Conservation (phyloP, 306 rosid genomes). For the Elaeagnus macrophylla region DNA sequence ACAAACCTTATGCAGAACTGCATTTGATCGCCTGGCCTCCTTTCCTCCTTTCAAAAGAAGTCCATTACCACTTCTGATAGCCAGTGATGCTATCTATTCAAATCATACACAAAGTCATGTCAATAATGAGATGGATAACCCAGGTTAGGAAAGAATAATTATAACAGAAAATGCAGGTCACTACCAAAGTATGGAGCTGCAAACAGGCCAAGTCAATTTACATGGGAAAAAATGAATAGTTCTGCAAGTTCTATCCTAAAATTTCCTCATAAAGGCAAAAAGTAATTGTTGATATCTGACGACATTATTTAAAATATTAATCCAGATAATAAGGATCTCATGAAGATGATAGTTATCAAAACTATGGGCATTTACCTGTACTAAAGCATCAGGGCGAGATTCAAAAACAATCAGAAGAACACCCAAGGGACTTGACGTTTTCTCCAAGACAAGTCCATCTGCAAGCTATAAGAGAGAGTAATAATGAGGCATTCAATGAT, state of each 20-base stretch:
- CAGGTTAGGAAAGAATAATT: neutral
- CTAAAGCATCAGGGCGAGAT: constrained; percentile 96
- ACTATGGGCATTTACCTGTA: constrained; percentile 50
- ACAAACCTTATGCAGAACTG: constrained; percentile 75
- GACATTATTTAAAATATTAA: neutral
- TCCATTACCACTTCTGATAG: constrained; percentile 92
- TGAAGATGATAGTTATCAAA: neutral
- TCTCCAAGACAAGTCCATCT: constrained; percentile 86
- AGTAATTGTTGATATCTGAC: constrained; percentile 3
- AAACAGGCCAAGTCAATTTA: neutral
- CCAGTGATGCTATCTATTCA: constrained; percentile 89
- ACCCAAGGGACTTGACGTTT: constrained; percentile 90
- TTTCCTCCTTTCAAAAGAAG: constrained; percentile 98
- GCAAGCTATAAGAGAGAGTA: constrained; percentile 51
- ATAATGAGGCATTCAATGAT: constrained; percentile 22
- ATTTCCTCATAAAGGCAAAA: too few species aligned
- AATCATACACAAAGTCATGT: constrained; percentile 13
- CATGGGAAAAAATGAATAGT: neutral
- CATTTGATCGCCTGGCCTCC: constrained; percentile 95
- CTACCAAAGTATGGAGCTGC: neutral
- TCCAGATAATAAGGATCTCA: neutral
- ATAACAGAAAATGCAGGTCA: neutral
- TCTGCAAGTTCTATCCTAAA: neutral
- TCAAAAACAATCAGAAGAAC: constrained; percentile 90
- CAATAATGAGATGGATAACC: constrained; percentile 19